Percentiles rank a stretch among this genome's conserved stretches.
These are phyloP conservation scores for Fusarium hainanense DNA, from an alignment of 2,329 filamentous ascomycete species.

Conservation along the genomic window DNA sequence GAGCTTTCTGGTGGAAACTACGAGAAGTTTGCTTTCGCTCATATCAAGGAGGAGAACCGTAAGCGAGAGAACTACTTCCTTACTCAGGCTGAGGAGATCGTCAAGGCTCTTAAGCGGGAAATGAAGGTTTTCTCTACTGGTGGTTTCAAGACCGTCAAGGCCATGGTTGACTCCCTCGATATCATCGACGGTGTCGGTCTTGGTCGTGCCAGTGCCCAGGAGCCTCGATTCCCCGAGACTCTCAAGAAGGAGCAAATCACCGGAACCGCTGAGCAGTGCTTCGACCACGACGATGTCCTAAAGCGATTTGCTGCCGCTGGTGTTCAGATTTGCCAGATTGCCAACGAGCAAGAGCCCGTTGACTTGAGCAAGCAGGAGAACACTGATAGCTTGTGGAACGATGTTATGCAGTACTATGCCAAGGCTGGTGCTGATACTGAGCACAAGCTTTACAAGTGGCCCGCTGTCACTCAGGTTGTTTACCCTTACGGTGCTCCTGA, in stretches of 20 bases:
- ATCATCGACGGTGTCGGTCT: constrained; percentile 25
- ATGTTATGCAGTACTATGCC: constrained; percentile 14
- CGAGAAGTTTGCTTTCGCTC: constrained; percentile 61
- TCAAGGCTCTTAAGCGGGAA: constrained; percentile 39
- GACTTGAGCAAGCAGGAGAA: constrained; percentile 31
- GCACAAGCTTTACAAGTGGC: constrained; percentile 15
- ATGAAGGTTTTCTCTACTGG: constrained; percentile 31
- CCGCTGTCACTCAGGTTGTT: constrained; percentile 9
- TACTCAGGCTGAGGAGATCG: constrained; percentile 65
- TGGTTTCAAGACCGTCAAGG: constrained; percentile 23
- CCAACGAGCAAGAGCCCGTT: constrained; percentile 11
- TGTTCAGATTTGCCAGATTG: constrained; percentile 26
- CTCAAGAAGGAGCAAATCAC: constrained; percentile 5
- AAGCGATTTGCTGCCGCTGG: constrained; percentile 18
- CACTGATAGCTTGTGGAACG: constrained; percentile 19
- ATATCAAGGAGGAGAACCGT: constrained; percentile 63
- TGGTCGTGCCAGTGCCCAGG: constrained; percentile 19
- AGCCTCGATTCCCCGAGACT: constrained; percentile 9
- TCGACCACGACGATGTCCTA: constrained; percentile 17
- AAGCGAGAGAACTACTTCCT: constrained; percentile 68
- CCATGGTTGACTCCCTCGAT: constrained; percentile 26
- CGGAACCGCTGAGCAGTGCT: constrained; percentile 13
- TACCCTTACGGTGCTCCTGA: constrained; percentile 13
- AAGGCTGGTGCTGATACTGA: constrained; percentile 9
- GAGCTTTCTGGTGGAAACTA: constrained; percentile 70